A percentile compares a stretch with the other conserved stretches of the same genome.
Conservation (phyloP, 257 asterid genomes). For the Solanum sejunctum region DNA sequence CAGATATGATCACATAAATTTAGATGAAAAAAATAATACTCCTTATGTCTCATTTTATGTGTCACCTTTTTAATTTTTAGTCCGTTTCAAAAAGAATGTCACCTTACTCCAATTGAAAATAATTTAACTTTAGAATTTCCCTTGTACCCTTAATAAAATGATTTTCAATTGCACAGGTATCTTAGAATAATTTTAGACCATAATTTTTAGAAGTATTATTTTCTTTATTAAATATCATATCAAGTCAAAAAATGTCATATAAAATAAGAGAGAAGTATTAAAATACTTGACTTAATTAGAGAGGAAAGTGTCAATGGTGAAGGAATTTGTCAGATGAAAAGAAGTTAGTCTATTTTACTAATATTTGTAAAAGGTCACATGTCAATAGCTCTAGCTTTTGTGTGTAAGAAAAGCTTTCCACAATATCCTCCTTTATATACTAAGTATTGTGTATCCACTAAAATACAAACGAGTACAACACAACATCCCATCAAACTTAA, state of each 20-base stretch:
- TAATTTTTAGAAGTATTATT: too few relatives aligned
- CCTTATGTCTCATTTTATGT: too few relatives aligned
- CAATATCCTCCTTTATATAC: background rate
- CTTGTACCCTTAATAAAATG: too few relatives aligned
- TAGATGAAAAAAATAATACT: background rate
- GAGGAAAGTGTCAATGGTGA: background rate
- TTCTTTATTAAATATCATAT: too few relatives aligned
- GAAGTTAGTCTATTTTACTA: background rate
- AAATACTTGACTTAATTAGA: background rate
- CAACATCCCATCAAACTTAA: constrained; percentile 11
- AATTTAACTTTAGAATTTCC: too few relatives aligned
- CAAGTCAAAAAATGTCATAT: too few relatives aligned
- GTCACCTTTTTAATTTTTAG: too few relatives aligned
- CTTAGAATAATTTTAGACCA: too few relatives aligned
- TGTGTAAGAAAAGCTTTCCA: constrained; percentile 36
- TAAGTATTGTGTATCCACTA: background rate
- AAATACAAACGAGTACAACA: constrained; percentile 12
- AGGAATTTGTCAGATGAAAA: background rate
- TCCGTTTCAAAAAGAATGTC: too few relatives aligned
- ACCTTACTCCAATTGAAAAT: too few relatives aligned
- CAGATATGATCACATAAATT: background rate
- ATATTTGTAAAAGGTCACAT: background rate
- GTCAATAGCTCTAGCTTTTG: constrained; percentile 4
- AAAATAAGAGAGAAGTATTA: fast-evolving
- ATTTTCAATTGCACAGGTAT: too few relatives aligned